A percentile compares a stretch with the other conserved stretches of the same genome.
phyloP scores from a whole-genome alignment of 2,329 filamentous ascomycete genomes.

The Huntiella bhutanensis region DNA sequence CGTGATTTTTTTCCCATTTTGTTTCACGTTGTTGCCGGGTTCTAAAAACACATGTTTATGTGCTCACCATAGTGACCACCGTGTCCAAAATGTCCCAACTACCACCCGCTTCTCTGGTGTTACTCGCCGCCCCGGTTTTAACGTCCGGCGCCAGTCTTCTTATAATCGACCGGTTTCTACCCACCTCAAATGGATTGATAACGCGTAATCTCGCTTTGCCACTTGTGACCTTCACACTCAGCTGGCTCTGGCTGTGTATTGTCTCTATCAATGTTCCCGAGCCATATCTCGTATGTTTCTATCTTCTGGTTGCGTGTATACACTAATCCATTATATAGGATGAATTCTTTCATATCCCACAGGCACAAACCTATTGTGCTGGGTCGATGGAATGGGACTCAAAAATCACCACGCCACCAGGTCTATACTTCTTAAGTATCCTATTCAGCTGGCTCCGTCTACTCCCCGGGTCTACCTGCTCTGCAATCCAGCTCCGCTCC shows the following conservation, averaged over 20 bases:
- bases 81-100: too few relatives aligned
- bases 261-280: constrained; percentile 26
- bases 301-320: not conserved
- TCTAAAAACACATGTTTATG: too few relatives aligned
- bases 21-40: too few relatives aligned
- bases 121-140: too few relatives aligned
- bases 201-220: not conserved
- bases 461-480: constrained; percentile 17
- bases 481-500: constrained; percentile 25
- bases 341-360: constrained; percentile 75
- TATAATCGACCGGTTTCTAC: constrained; percentile 1
- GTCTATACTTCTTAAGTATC: constrained; percentile 38
- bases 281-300: constrained; percentile 33
- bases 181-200: not conserved
- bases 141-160: too few relatives aligned
- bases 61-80: too few relatives aligned
- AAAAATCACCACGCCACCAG: constrained; percentile 92
- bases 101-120: too few relatives aligned
- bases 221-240: constrained; percentile 15
- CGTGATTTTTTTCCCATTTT: too few relatives aligned
- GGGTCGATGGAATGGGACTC: constrained; percentile 75
- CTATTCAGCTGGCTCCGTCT: constrained; percentile 3
- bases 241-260: constrained; percentile 21
- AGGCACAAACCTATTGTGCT: constrained; percentile 72
- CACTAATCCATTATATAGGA: constrained; percentile 32